Conservation (phyloP, 495 filamentous ascomycete genomes). For the Poronia punctata region DNA sequence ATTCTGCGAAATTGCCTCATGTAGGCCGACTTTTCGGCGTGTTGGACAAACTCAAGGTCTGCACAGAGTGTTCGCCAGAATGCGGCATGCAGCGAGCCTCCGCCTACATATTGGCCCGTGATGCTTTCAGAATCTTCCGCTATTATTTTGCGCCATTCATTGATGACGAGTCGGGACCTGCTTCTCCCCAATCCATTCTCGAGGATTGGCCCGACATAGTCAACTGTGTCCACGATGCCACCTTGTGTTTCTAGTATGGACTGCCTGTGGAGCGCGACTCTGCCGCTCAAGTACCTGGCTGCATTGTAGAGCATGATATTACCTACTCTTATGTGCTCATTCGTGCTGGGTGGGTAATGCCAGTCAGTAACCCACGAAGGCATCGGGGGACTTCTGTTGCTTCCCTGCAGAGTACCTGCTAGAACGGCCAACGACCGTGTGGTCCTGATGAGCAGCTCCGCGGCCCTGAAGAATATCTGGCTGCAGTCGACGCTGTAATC, state of each 20-base stretch:
- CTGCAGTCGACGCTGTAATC: constrained; percentile 9
- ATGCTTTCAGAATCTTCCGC: neutral
- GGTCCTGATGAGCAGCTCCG: constrained; percentile 7
- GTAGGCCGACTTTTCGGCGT: constrained; percentile 1
- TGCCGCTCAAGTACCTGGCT: neutral
- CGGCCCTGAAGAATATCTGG: constrained; percentile 7
- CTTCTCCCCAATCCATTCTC: constrained; percentile 2
- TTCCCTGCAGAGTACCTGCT: constrained; percentile 7
- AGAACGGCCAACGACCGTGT: constrained; percentile 11
- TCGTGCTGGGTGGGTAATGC: constrained; percentile 7
- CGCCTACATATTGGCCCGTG: neutral
- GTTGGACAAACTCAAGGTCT: constrained; percentile 7
- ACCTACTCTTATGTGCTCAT: constrained; percentile 11
- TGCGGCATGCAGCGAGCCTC: constrained; percentile 6
- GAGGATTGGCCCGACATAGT: constrained; percentile 11
- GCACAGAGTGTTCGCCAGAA: constrained; percentile 19
- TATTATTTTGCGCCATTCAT: constrained; percentile 1
- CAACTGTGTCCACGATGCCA: constrained; percentile 13
- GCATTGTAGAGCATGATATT: constrained; percentile 12
- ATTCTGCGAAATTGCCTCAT: neutral
- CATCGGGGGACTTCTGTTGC: constrained; percentile 1
- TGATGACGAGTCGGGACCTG: neutral
- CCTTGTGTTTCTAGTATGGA: constrained; percentile 10
- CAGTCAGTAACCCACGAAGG: constrained; percentile 23
- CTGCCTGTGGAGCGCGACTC: constrained; percentile 5